Evolutionary conservation across 805 yeast genomes (phyloP).

Genomic region (Candida corydali): DNA sequence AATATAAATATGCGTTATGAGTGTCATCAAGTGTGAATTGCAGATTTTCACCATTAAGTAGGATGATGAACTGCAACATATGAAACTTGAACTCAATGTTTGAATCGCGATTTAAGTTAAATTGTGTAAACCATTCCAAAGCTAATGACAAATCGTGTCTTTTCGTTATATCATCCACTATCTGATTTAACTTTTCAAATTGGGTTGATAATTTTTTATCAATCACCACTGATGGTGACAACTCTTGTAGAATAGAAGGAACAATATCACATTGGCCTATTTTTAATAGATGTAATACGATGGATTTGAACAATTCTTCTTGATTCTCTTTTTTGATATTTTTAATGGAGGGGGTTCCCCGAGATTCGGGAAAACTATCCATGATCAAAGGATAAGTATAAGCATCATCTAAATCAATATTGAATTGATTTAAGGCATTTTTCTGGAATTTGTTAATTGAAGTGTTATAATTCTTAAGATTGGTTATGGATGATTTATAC

Average conservation of each 20-base stretch:
- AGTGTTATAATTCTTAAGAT: slow-evolving; percentile 32
- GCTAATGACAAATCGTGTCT: slow-evolving; percentile 30
- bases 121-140: slow-evolving; percentile 26
- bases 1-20: slow-evolving; percentile 32
- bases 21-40: slow-evolving; percentile 20
- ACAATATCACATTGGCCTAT: slow-evolving; percentile 37
- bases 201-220: slow-evolving; percentile 20
- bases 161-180: slow-evolving; percentile 29
- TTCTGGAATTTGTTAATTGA: slow-evolving; percentile 31
- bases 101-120: not conserved
- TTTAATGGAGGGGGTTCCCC: slow-evolving; percentile 3
- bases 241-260: slow-evolving; percentile 22
- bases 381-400: slow-evolving; percentile 35
- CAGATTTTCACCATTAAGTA: slow-evolving; percentile 18
- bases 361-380: slow-evolving; percentile 26
- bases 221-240: slow-evolving; percentile 16
- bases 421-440: slow-evolving; percentile 24
- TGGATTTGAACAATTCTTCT: slow-evolving; percentile 30
- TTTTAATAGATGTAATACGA: slow-evolving; percentile 35
- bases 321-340: slow-evolving; percentile 21
- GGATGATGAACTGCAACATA: slow-evolving; percentile 32
- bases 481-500: slow-evolving; percentile 32
- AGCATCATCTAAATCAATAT: slow-evolving; percentile 36
- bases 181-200: slow-evolving; percentile 26
- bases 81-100: slow-evolving; percentile 35